A percentile compares a stretch with the other conserved stretches of the same genome.
phyloP scores from a whole-genome alignment of 2,329 filamentous ascomycete genomes.

The Ilyonectria robusta region DNA sequence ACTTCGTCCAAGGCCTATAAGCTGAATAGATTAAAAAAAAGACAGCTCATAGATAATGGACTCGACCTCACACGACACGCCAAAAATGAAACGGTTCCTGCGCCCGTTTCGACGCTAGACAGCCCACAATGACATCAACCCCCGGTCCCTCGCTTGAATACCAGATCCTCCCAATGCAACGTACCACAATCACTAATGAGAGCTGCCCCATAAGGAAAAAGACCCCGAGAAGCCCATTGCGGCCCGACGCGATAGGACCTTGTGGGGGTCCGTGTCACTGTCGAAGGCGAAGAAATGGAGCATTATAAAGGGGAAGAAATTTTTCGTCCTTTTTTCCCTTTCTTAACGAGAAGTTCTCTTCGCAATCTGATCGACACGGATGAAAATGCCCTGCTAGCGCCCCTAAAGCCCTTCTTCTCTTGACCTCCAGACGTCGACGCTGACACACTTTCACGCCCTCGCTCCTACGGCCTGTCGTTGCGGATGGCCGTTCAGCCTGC shows the following conservation, averaged over 20 bases:
- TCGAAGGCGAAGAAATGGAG: not conserved
- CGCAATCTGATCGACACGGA: not conserved
- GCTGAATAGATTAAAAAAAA: not conserved
- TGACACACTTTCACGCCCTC: not conserved
- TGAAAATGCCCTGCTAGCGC: conserved; percentile 6
- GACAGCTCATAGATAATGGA: not conserved
- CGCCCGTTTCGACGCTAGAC: conserved; percentile 24
- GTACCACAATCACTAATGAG: conserved; percentile 22
- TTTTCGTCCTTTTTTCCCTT: not conserved
- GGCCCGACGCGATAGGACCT: conserved; percentile 5
- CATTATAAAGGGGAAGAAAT: conserved; percentile 10
- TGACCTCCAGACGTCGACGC: not conserved
- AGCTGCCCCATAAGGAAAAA: conserved; percentile 21
- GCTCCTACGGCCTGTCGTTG: conserved; percentile 3
- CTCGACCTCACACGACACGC: not conserved
- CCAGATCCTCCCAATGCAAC: conserved; percentile 10
- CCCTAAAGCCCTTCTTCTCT: not conserved
- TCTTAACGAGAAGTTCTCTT: not conserved
- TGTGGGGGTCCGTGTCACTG: conserved; percentile 13
- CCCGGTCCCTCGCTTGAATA: conserved; percentile 1
- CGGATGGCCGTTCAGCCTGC: conserved; percentile 41
- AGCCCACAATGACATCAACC: conserved; percentile 32
- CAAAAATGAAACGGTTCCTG: not conserved
- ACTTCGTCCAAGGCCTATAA: not conserved
- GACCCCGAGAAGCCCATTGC: conserved; percentile 9